A percentile compares a stretch with the other conserved stretches of the same genome.
phyloP scores from a whole-genome alignment of 208 protist species.

The Trichomonas vaginalis region DNA sequence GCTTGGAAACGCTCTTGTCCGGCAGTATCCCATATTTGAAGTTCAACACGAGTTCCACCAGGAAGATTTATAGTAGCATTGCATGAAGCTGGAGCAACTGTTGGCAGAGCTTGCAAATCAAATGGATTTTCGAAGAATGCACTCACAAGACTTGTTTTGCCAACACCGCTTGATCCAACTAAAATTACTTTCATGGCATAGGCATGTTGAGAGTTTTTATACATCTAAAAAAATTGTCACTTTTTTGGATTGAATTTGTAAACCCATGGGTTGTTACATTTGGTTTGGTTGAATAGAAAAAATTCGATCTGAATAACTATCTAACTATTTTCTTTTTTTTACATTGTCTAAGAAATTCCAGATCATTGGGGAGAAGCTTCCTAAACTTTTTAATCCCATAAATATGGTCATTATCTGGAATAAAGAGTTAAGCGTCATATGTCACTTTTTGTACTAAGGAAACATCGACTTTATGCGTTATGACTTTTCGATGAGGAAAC shows the following conservation, averaged over 20 bases:
- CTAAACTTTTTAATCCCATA: no score
- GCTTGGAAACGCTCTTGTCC: background rate
- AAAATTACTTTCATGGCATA: slow-evolving; percentile 1
- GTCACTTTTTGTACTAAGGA: no score
- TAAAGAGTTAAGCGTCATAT: no score
- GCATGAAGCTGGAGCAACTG: background rate
- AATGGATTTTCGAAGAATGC: slow-evolving; percentile 9
- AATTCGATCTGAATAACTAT: no score
- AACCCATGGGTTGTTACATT: no score
- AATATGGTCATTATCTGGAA: no score
- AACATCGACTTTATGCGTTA: no score
- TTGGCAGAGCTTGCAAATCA: background rate
- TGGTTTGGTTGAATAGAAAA: no score
- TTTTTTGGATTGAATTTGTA: background rate
- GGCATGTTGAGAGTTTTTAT: background rate
- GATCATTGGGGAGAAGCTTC: no score
- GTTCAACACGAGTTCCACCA: background rate
- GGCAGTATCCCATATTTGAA: slow-evolving; percentile 12
- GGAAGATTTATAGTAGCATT: background rate
- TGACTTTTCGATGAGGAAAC: no score
- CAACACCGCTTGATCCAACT: background rate
- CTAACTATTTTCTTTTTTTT: no score
- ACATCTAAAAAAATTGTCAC: background rate
- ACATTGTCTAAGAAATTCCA: no score
- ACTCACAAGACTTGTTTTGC: background rate